Evolutionary conservation across 1,284 basidiomycete genomes (phyloP), one percentile per base, ranked within the genome.

Genomic region (Apiotrichum sp.): DNA sequence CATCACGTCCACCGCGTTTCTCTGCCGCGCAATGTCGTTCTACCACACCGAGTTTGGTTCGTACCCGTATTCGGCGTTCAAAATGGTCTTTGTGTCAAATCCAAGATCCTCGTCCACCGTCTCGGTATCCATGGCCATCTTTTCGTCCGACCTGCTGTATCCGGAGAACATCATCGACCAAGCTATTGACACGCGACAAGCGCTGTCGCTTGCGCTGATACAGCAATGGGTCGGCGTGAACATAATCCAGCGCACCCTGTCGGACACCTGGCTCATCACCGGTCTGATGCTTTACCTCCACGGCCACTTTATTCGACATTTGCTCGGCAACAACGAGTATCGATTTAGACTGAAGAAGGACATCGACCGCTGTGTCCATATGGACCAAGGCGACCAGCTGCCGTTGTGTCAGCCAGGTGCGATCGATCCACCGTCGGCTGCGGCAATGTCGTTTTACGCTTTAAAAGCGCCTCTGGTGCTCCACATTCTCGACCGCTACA

Each of bases 211-310:
- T 69, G 86, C 89, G 2, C 81, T 98, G 41, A 93, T 93, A 6
- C 91, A 86, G 65, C 96, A 99, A 75, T 98, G 96, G 96, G 82
- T 92, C 53, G 95, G 96, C 22, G 86, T 99, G 77, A 96, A 98
- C 75, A 92, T 99, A 65, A 86, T 95, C 56, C 93, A 88, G 54
- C 91, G 91, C 76, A 84, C 86, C n/a, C 90, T 89, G 82, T 88
- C 92, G 8, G 96, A 98, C 75, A 85, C 86, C 6, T 99, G 96
- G 96, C 84, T 99, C 14, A 86, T 95, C 61, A 90, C 95, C 64
- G 96, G 95, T 2, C 79, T 99, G 32, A 87, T 90, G 10, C 80
- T 93, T 36, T 95, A 97, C 73, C 88, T 98, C 68, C 87, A 89
- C 31, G 87, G 88, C 11, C 81, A 95, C 47, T 98, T 92, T 77